These are phyloP conservation scores for Aureobasidium namibiae DNA, from an alignment of 2,329 filamentous ascomycete genomes.

Conservation along the genomic window DNA sequence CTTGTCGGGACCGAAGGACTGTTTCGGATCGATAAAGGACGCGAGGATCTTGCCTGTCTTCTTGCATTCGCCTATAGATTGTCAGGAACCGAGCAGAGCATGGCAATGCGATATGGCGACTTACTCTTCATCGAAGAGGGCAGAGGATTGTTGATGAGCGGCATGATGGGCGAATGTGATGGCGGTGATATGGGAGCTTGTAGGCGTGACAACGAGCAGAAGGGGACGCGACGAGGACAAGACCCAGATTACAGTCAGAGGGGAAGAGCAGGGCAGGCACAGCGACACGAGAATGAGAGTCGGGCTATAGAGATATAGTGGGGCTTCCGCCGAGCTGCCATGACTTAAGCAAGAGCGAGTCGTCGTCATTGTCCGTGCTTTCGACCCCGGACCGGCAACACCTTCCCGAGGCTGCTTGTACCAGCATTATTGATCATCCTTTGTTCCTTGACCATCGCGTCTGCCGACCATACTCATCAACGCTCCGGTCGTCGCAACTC, in stretches of 20 bases:
- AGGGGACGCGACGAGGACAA: background rate
- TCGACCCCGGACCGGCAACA: conserved; percentile 1
- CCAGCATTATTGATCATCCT: background rate
- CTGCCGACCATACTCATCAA: background rate
- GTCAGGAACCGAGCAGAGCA: background rate
- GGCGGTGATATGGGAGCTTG: background rate
- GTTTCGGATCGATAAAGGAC: conserved; percentile 88
- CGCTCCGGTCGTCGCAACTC: background rate
- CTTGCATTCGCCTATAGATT: conserved; percentile 75
- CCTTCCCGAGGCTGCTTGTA: background rate
- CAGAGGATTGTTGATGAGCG: conserved; percentile 46
- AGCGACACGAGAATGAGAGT: background rate
- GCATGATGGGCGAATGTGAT: conserved; percentile 28
- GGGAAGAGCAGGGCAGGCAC: background rate
- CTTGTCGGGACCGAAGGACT: conserved; percentile 92
- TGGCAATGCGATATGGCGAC: conserved; percentile 19
- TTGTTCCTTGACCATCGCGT: background rate
- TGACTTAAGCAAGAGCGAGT: background rate
- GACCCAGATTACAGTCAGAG: background rate
- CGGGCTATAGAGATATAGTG: background rate
- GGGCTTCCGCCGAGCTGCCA: too few species aligned
- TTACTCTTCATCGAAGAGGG: conserved; percentile 45
- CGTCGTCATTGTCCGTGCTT: conserved; percentile 5
- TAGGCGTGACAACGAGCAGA: background rate
- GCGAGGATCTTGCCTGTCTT: conserved; percentile 94